A percentile compares a stretch with the other conserved stretches of the same genome.
These are phyloP conservation scores for Berkeleyomyces basicola DNA, from an alignment of 2,329 filamentous ascomycete genomes.

Conservation along the genomic window DNA sequence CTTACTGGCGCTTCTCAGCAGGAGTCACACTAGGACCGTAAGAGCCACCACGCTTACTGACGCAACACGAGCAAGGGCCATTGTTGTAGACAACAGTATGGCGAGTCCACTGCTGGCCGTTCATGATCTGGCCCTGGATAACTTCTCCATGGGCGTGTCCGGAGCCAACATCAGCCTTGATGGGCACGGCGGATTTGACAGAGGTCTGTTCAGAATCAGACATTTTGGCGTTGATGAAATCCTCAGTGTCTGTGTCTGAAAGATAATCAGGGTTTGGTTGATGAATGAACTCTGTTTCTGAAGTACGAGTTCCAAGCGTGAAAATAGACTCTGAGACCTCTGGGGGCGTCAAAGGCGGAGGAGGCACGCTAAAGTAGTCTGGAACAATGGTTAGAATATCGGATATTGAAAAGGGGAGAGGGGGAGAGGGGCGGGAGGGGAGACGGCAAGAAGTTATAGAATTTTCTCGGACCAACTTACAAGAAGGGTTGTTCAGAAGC, in stretches of 20 bases:
- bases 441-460: not conserved
- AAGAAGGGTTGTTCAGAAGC: not conserved
- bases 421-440: not conserved
- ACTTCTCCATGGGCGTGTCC: slow-evolving; percentile 30
- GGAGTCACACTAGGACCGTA: slow-evolving; percentile 38
- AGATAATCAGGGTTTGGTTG: slow-evolving; percentile 35
- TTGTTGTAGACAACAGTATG: slow-evolving; percentile 44
- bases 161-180: slow-evolving; percentile 21
- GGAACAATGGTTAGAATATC: not conserved
- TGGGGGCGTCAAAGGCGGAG: slow-evolving; percentile 34
- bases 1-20: slow-evolving; percentile 30
- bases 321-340: slow-evolving; percentile 27
- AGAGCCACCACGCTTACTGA: slow-evolving; percentile 31
- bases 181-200: not conserved
- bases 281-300: slow-evolving; percentile 26
- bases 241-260: slow-evolving; percentile 19
- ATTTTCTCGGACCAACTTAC: not conserved
- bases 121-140: slow-evolving; percentile 30
- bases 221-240: slow-evolving; percentile 11
- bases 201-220: slow-evolving; percentile 6
- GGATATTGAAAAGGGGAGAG: not conserved
- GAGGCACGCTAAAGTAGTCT: slow-evolving; percentile 18
- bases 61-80: slow-evolving; percentile 39
- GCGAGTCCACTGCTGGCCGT: slow-evolving; percentile 36
- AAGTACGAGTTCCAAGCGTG: slow-evolving; percentile 23